These are phyloP conservation scores for Dissoconium aciculare DNA, from an alignment of 2,329 filamentous ascomycete species.

Conservation along the genomic window DNA sequence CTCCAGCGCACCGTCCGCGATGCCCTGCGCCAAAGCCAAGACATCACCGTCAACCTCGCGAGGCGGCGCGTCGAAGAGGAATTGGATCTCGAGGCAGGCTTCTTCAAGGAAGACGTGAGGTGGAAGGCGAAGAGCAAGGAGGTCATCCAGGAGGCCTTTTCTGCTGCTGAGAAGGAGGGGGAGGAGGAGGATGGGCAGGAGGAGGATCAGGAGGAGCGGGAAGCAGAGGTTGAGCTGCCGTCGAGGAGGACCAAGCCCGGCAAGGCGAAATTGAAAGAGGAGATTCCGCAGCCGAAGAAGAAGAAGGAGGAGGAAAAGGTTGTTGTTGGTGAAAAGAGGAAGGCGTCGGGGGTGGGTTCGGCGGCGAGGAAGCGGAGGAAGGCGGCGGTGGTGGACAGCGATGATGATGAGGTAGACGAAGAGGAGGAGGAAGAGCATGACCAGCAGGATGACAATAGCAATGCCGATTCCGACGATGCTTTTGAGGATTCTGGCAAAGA, in stretches of 20 bases:
- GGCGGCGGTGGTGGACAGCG: constrained; percentile 6
- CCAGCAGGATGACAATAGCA: no score
- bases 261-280: constrained; percentile 18
- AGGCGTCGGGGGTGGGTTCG: constrained; percentile 5
- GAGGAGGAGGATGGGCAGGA: constrained; percentile 15
- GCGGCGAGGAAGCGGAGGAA: constrained; percentile 6
- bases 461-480: no score
- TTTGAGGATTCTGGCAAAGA: constrained; percentile 8
- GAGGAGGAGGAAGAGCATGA: constrained; percentile 8
- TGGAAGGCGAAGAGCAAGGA: constrained; percentile 43
- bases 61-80: constrained; percentile 38
- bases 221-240: constrained; percentile 10
- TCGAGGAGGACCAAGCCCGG: constrained; percentile 10
- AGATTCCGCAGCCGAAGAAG: constrained; percentile 11
- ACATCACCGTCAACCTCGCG: constrained; percentile 43
- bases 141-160: constrained; percentile 40
- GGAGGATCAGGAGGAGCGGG: constrained; percentile 11
- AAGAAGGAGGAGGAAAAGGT: constrained; percentile 14
- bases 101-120: constrained; percentile 37
- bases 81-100: constrained; percentile 38
- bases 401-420: constrained; percentile 5
- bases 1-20: constrained; percentile 29
- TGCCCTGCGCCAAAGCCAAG: constrained; percentile 32
- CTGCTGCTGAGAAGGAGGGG: no score
- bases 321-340: constrained; percentile 7